Evolutionary conservation across 2,329 filamentous ascomycete genomes (phyloP), one percentile per base, ranked within the genome.

Genomic region (Passalora sequoiae): DNA sequence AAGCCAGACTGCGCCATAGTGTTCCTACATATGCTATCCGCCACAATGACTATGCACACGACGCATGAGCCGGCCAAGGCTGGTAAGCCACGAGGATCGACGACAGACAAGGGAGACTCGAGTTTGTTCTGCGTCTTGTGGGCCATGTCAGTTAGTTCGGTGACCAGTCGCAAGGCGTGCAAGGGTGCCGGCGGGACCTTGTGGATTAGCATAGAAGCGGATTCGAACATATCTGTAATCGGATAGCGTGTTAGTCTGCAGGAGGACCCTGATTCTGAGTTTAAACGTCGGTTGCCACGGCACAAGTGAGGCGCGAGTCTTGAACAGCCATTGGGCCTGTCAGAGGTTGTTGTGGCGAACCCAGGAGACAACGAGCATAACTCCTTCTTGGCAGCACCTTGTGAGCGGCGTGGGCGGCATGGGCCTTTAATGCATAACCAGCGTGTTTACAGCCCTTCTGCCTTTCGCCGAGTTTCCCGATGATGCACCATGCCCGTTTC

Each of bases 221-320:
- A 16, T 22, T 38, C 17, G 13, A 33, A 37, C 16, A 32, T 19
- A 38, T 22, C 38, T 42, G 31, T 24, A 19, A 35, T 10, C 22
- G 24, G 22, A 31, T 20, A 22, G 30, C 30, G 31, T 24, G 38
- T 32, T 27, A 38, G 40, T 33, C 17, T 43, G 40, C 44, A 41
- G 45, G 36, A 32, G 31, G 41, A 42, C 38, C 46, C 44, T 35
- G 1, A 29, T 7, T 10, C 27, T 42, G 39, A 33, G 32, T 41
- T 47, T 40, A 30, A 41, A n/a, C 36, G 27, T 48, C 47, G 50
- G 50, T 38, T 50, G 44, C 42, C 44, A 53, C 50, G 50, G 50
- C 46, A 50, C 44, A 42, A 28, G 40, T 25, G n/a, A n/a, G n/a
- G n/a, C n/a, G n/a, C n/a, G n/a, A n/a, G n/a, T n/a, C n/a, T 47